Percentiles rank a stretch among this genome's conserved stretches.
Evolutionary conservation across 192 early-diverging fungal genomes (phyloP).

Genomic region (Coemansia sp.): DNA sequence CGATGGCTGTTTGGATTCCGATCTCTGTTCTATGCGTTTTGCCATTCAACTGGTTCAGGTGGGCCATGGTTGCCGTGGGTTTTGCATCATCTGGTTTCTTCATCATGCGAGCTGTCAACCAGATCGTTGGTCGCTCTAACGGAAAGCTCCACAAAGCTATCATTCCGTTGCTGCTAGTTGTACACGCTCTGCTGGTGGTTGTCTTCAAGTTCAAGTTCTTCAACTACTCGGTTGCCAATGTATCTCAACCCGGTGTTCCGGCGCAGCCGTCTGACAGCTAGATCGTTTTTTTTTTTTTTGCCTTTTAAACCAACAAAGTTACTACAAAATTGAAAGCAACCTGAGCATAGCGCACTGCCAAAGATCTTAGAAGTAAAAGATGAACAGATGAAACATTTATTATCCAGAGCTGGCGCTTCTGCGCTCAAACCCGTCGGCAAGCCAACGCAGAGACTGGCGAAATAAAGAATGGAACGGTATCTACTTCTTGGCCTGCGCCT

Average conservation of each 20-base stretch:
- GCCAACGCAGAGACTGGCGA: not conserved
- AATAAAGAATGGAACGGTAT: not conserved
- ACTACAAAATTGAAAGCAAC: not conserved
- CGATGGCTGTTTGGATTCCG: slow-evolving; percentile 90
- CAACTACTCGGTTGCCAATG: slow-evolving; percentile 56
- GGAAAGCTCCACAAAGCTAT: slow-evolving; percentile 69
- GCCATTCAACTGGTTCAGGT: slow-evolving; percentile 77
- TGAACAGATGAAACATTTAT: slow-evolving; percentile 11
- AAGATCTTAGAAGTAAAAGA: not conserved
- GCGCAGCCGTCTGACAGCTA: slow-evolving; percentile 1
- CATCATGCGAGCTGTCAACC: slow-evolving; percentile 49
- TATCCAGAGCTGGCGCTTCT: not conserved
- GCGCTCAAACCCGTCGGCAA: not conserved
- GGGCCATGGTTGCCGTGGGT: slow-evolving; percentile 75
- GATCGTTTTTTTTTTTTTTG: not conserved
- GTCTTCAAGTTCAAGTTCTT: slow-evolving; percentile 88
- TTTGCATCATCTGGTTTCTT: slow-evolving; percentile 70
- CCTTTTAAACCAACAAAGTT: too few species aligned
- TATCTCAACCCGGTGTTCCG: slow-evolving; percentile 2
- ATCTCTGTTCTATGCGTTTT: slow-evolving; percentile 77
- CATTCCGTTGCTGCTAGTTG: slow-evolving; percentile 62
- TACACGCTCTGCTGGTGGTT: slow-evolving; percentile 69
- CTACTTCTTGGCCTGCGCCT: slow-evolving; percentile 64
- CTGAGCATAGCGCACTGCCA: not conserved
- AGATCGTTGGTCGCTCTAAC: slow-evolving; percentile 66